Evolutionary conservation across 1,139 yeast species (phyloP), one percentile per base, ranked within the genome.

Genomic region (Debaryomycetaceae sp.): DNA sequence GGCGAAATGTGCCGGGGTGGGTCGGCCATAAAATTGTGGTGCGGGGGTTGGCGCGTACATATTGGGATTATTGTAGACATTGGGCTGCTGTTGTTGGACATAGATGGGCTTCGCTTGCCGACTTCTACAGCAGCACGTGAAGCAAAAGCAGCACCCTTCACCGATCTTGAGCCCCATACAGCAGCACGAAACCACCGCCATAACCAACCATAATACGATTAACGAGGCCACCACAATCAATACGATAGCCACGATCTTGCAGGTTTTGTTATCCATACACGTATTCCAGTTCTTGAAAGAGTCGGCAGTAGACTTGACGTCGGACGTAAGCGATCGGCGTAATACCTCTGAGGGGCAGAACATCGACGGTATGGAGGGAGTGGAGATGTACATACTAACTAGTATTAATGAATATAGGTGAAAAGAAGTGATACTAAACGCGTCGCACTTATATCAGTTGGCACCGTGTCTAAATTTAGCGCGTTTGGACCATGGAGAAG

Each of bases 191-290:
- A 70, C 37, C 3, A 71, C n/a, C 2, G 73, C 59, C 5, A 61
- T 43, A 5, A 71, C 16, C 16, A 67, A 39, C 78, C 78, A 73
- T 5, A 71, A 41, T 2, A 49, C 46, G 9, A 72, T 34, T 28
- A 73, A 50, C 6, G 51, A 62, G 0, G 78, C 91, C 9, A 84
- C 46, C 1, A 67, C 75, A 2, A 83, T 80, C 4, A 83, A 78
- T n/a, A 83, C 82, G 29, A 84, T 83, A 7, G 84, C 89, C 13
- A 81, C 73, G 39, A 83, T 73, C 50, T 83, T 83, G 56, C 95
- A 84, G 23, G 78, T 66, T 23, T 60, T 75, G 52, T 83, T 80
- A 46, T 71, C 78, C 93, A 83, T 83, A 57, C 95, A 84, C 3
- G 83, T 73, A 48, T 80, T 75, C 93, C 94, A 84, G 28, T 57